These are phyloP conservation scores for Spiromastix sp. DNA, from an alignment of 2,329 filamentous ascomycete species.

Conservation along the genomic window DNA sequence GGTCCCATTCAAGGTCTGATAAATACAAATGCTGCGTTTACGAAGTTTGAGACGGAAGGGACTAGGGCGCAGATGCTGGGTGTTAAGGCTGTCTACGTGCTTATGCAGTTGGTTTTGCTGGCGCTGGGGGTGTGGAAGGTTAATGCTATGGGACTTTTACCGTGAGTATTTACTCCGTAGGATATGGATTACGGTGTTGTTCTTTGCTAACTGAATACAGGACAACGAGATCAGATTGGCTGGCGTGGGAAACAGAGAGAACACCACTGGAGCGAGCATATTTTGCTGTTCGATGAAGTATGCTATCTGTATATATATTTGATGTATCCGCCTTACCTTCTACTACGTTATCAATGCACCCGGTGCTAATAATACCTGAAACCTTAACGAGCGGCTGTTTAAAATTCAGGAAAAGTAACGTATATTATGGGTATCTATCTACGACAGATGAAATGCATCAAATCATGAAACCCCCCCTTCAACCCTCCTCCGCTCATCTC, in stretches of 20 bases:
- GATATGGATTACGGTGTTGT: slow-evolving; percentile 13
- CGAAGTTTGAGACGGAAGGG: slow-evolving; percentile 74
- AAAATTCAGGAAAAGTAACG: background rate
- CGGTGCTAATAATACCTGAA: background rate
- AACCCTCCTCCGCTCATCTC: slow-evolving; percentile 6
- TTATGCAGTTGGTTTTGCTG: slow-evolving; percentile 75
- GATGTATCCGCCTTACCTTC: background rate
- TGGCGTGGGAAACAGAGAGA: slow-evolving; percentile 82
- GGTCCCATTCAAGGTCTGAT: slow-evolving; percentile 79
- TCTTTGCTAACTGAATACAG: slow-evolving; percentile 22
- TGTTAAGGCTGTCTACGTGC: slow-evolving; percentile 80
- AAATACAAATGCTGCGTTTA: slow-evolving; percentile 76
- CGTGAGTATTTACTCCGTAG: slow-evolving; percentile 47
- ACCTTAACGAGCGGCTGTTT: background rate
- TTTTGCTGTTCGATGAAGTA: slow-evolving; percentile 42
- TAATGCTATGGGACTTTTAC: slow-evolving; percentile 88
- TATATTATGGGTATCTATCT: background rate
- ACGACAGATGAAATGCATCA: background rate
- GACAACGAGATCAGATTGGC: slow-evolving; percentile 92
- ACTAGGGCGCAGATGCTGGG: slow-evolving; percentile 64
- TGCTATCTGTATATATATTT: background rate
- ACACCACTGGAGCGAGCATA: slow-evolving; percentile 57
- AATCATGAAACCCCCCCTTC: background rate
- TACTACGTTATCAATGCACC: too few relatives aligned
- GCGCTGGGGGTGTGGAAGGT: slow-evolving; percentile 91